Evolutionary conservation across 2,329 filamentous ascomycete species (phyloP), one percentile per base, ranked within the genome.

Genomic region (Fusarium sp.): DNA sequence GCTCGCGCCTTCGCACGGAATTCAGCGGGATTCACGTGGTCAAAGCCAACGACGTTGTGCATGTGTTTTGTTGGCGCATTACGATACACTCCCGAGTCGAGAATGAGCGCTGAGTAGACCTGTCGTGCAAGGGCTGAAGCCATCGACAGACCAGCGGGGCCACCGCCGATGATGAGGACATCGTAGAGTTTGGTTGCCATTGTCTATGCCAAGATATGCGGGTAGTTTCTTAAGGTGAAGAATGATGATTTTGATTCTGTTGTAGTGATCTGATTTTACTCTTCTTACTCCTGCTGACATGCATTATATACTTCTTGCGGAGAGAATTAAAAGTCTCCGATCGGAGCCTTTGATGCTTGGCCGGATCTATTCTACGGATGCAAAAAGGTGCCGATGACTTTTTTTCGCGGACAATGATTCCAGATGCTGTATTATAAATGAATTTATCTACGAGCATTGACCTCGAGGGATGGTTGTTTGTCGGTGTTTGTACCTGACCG

Each of bases 161-260:
- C 86, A 46, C 83, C 85, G 42, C 86, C 86, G 38, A 88, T 80
- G 61, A 88, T 79, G 54, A 88, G 81, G 22, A 81, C 83, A 72
- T 87, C 85, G 74, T 83, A 85, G 61, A 80, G 66, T 15, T 74
- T 75, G 0, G 65, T 53, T 5, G 62, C 5, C 66, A 69, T 69
- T 7, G 4, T 5, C 1, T 2, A 5, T 20, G 1, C 7, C 10
- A 11, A 20, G n/a, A 0, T n/a, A 17, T 7, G 1, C 18, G 1
- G 3, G 11, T 26, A 2, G 15, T 6, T 13, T 36, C 20, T 15
- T 9, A 5, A 31, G 7, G n/a, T 24, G 7, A 11, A 20, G 8
- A 5, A 20, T 11, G n/a, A 13, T 5, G 6, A 10, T 34, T 11
- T 5, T 20, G 24, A 3, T 28, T 3, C 5, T 4, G 11, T 20